phyloP scores from a whole-genome alignment of 2,329 filamentous ascomycete genomes.

The Hymenoscyphus albidus region DNA sequence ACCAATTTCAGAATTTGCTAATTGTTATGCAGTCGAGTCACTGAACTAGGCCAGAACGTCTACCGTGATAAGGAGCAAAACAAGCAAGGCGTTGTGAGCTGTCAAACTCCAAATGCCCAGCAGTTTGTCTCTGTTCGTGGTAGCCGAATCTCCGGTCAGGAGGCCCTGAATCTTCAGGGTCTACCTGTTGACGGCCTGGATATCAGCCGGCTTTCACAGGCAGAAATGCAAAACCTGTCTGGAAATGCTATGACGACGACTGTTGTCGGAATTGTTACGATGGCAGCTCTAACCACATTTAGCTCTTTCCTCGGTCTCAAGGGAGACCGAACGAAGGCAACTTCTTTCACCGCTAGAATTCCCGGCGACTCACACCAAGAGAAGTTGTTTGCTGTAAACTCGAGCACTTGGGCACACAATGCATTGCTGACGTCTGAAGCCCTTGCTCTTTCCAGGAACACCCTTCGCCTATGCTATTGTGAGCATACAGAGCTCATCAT shows the following conservation, averaged over 20 bases:
- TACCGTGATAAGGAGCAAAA: slow-evolving; percentile 51
- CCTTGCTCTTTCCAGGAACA: slow-evolving; percentile 30
- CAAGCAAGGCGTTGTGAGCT: slow-evolving; percentile 57
- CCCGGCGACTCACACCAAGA: neutral
- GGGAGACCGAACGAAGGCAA: neutral
- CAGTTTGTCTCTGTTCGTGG: slow-evolving; percentile 58
- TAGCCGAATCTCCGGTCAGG: slow-evolving; percentile 57
- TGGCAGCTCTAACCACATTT: slow-evolving; percentile 51
- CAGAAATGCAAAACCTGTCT: slow-evolving; percentile 64
- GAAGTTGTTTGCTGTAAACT: neutral
- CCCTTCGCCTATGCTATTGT: slow-evolving; percentile 51
- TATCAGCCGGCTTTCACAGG: slow-evolving; percentile 59
- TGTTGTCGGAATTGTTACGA: slow-evolving; percentile 61
- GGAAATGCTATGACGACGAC: slow-evolving; percentile 79
- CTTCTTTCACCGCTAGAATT: neutral
- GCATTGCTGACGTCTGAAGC: slow-evolving; percentile 16
- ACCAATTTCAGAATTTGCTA: slow-evolving; percentile 11
- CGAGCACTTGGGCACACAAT: slow-evolving; percentile 6
- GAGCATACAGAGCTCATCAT: slow-evolving; percentile 46
- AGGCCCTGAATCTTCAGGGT: slow-evolving; percentile 64
- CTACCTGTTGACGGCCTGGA: slow-evolving; percentile 59
- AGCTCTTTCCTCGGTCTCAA: slow-evolving; percentile 9
- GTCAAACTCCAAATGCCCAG: slow-evolving; percentile 63
- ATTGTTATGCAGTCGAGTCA: slow-evolving; percentile 41
- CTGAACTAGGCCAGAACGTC: slow-evolving; percentile 71